Conservation (phyloP, 1,284 basidiomycete species). For the Lentinula novae-zelandiae region DNA sequence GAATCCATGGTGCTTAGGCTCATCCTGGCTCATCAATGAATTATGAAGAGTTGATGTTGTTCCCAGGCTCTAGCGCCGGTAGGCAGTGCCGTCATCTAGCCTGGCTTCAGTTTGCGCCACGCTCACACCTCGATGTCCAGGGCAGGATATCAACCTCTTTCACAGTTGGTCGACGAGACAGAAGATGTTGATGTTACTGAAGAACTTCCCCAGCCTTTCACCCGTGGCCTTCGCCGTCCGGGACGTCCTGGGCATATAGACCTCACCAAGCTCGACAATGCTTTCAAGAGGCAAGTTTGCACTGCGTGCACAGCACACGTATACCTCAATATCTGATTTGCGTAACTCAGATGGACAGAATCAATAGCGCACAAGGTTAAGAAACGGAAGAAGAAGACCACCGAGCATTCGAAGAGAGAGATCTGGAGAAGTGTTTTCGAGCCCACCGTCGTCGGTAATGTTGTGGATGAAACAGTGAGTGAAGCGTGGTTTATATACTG, state of each 20-base stretch:
- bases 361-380: slow-evolving; percentile 80
- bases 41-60: too few species aligned
- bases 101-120: neutral
- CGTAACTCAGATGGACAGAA: slow-evolving; percentile 67
- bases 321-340: neutral
- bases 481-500: neutral
- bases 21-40: too few species aligned
- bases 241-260: slow-evolving; percentile 65
- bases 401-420: slow-evolving; percentile 58
- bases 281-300: slow-evolving; percentile 65
- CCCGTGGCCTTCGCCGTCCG: slow-evolving; percentile 42
- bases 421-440: slow-evolving; percentile 81
- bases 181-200: slow-evolving; percentile 42
- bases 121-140: slow-evolving; percentile 35
- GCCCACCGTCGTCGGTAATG: slow-evolving; percentile 39
- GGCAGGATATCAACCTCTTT: slow-evolving; percentile 62
- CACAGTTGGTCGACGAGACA: slow-evolving; percentile 57
- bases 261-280: slow-evolving; percentile 71
- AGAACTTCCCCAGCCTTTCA: slow-evolving; percentile 20
- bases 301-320: neutral
- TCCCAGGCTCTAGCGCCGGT: too few species aligned
- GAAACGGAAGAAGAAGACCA: slow-evolving; percentile 61
- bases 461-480: slow-evolving; percentile 36
- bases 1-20: too few species aligned
- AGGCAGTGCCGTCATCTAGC: neutral